phyloP scores from a whole-genome alignment of 305 asterid genomes.

The Plantago rigida region DNA sequence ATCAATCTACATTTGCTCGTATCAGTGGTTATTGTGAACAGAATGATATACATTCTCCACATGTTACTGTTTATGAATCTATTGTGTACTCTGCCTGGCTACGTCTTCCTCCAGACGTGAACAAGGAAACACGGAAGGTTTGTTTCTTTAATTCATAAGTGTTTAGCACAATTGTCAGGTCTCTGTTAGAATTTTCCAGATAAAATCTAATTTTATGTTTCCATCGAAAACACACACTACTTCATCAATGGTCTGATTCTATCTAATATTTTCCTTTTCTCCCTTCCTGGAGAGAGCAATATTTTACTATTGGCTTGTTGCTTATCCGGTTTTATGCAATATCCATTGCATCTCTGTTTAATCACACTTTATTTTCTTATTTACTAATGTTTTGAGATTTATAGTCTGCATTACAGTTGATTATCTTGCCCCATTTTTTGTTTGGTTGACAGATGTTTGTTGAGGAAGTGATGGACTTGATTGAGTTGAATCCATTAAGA shows the following conservation, averaged over 20 bases:
- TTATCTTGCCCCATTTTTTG: background rate
- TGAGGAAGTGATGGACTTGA: constrained; percentile 49
- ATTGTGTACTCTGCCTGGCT: constrained; percentile 21
- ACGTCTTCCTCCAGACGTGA: constrained; percentile 13
- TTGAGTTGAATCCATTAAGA: constrained; percentile 35
- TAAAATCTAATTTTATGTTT: too few species aligned
- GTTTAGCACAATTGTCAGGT: background rate
- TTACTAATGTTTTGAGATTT: too few species aligned
- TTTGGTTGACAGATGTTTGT: constrained; percentile 38
- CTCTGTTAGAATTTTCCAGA: background rate
- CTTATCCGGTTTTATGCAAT: too few species aligned
- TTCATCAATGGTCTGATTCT: too few species aligned
- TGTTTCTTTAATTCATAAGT: background rate
- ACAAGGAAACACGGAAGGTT: constrained; percentile 16
- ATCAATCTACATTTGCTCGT: constrained; percentile 21
- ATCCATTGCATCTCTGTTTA: too few species aligned
- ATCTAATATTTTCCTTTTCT: too few species aligned
- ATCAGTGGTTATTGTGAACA: constrained; percentile 22
- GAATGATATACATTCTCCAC: constrained; percentile 21
- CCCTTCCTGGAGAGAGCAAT: too few species aligned
- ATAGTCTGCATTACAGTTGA: background rate
- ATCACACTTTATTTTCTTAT: too few species aligned
- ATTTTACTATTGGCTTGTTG: too few species aligned
- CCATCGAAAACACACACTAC: too few species aligned
- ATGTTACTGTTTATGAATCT: constrained; percentile 23